A percentile compares a stretch with the other conserved stretches of the same genome.
These are phyloP conservation scores for Albugo candida DNA, from an alignment of 352 stramenopile species.

Conservation along the genomic window DNA sequence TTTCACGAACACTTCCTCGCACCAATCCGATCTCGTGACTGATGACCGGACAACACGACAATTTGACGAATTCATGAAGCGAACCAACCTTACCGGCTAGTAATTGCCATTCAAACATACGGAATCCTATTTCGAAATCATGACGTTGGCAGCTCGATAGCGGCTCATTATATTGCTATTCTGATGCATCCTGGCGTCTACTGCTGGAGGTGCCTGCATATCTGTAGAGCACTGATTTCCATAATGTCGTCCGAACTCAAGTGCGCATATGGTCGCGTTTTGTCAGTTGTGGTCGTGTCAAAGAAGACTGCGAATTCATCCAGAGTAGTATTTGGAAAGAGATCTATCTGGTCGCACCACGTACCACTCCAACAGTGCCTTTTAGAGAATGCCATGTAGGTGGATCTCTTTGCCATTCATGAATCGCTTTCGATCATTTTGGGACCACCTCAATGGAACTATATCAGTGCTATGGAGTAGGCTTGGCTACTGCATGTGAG, in stretches of 20 bases:
- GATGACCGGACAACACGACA: slow-evolving; percentile 38
- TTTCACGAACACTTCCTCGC: slow-evolving; percentile 43
- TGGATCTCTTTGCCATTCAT: no score
- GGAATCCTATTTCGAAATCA: slow-evolving; percentile 45
- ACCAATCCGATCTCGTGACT: slow-evolving; percentile 24
- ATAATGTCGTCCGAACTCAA: slow-evolving; percentile 21
- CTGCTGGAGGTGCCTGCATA: slow-evolving; percentile 29
- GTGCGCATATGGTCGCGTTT: slow-evolving; percentile 23
- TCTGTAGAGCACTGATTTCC: slow-evolving; percentile 42
- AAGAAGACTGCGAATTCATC: slow-evolving; percentile 48
- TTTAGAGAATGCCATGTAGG: no score
- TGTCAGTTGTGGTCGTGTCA: slow-evolving; percentile 28
- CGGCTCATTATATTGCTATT: slow-evolving; percentile 49
- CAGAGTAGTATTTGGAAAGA: slow-evolving; percentile 36
- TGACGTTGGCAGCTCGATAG: slow-evolving; percentile 24
- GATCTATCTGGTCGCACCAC: no score
- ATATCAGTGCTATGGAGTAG: no score
- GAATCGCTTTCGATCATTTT: no score
- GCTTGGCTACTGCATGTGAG: no score
- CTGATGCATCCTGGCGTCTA: slow-evolving; percentile 53
- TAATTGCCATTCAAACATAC: slow-evolving; percentile 57
- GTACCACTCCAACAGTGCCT: no score
- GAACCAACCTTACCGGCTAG: slow-evolving; percentile 41
- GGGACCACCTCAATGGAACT: no score
- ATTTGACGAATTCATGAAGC: slow-evolving; percentile 49